Percentiles rank a stretch among this genome's conserved stretches.
Evolutionary conservation across 345 rosid species (phyloP).

Genomic region (Salix suchowensis): DNA sequence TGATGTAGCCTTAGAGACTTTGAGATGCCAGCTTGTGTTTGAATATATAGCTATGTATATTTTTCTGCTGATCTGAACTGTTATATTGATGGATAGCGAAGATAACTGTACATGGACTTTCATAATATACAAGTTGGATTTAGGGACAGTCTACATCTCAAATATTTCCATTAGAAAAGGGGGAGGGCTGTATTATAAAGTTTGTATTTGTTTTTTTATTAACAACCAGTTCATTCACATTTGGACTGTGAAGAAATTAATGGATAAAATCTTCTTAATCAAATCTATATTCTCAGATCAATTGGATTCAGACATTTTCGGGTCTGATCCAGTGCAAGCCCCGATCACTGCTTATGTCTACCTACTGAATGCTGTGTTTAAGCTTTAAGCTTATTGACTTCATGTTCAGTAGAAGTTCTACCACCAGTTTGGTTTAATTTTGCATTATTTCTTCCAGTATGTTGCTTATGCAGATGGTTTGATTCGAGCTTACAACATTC

Average conservation of each 20-base stretch:
- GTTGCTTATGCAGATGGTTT: constrained; percentile 98
- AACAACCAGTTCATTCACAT: background rate
- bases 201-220: background rate
- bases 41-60: background rate
- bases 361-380: background rate
- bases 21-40: background rate
- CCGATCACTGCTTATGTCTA: background rate
- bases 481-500: constrained; percentile 95
- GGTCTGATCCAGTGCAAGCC: background rate
- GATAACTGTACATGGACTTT: background rate
- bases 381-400: background rate
- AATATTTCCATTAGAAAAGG: background rate
- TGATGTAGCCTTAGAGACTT: background rate
- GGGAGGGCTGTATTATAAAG: background rate
- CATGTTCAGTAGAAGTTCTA: background rate
- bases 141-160: background rate
- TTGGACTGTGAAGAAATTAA: background rate
- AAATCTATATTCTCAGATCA: background rate
- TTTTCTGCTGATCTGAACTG: background rate
- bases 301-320: background rate
- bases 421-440: background rate
- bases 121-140: background rate
- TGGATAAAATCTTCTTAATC: background rate
- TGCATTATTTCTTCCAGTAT: constrained; percentile 50
- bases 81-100: background rate